Evolutionary conservation across 345 rosid species (phyloP), one percentile per base, ranked within the genome.

Genomic region (Syzygium oleosum): DNA sequence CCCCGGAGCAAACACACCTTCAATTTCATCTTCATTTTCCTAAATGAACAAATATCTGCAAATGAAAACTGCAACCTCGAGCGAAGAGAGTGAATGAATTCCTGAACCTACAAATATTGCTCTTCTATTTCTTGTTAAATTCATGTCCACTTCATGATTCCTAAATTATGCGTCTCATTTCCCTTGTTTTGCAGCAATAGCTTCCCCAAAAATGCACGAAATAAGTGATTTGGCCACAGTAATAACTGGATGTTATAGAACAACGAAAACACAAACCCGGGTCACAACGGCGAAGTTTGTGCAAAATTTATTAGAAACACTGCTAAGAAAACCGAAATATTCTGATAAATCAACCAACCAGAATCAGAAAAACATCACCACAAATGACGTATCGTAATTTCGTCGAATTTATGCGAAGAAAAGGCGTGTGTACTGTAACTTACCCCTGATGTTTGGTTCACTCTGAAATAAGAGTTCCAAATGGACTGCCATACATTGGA

Each of bases 291-390:
- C 59, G 25, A 56, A 56, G 13, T 56, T 23, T 56, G 61, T 9
- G 34, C 68, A 59, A n/a, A 12, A 59, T 5, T 14, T 31, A 59
- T 25, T 21, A 56, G 59, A 9, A 56, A 56, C 25, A 9, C 61
- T 56, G 23, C n/a, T 56, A 22, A 9, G 12, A 56, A 56, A 56
- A 56, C 61, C 12, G 27, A 56, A 2, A 22, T 0, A 22, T 56
- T 56, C 27, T 59, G 65, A 59, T 59, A 27, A 25, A 59, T n/a
- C 29, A 14, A n/a, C 16, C 4, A 59, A 27, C 0, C 7, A 0
- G 17, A 59, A 59, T 59, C 16, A 6, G 0, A 59, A 59, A 31
- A 15, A 59, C 14, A 27, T 59, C 65, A 59, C 31, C 31, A 59
- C 15, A 27, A 59, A 27, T 12, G 65, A 59, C 2, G 65, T 59